A percentile compares a stretch with the other conserved stretches of the same genome.
Evolutionary conservation across 352 stramenopile genomes (phyloP).

Genomic region (Phytophthora sansomeana): DNA sequence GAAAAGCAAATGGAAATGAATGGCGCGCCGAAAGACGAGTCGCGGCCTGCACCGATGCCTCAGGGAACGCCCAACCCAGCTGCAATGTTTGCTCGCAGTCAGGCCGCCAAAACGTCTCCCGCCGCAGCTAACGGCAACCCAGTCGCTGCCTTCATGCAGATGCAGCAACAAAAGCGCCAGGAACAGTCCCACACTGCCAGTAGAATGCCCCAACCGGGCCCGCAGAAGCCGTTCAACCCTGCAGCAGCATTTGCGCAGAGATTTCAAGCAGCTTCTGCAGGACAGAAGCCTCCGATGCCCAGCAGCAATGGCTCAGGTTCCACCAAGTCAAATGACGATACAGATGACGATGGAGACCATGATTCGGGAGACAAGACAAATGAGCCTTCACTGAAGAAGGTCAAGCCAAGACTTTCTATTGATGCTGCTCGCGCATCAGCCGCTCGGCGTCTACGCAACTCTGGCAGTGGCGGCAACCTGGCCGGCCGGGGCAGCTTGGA

Average conservation of each 20-base stretch:
- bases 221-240: slow-evolving; percentile 52
- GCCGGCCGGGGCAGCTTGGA: slow-evolving; percentile 69
- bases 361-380: slow-evolving; percentile 33
- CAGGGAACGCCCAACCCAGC: slow-evolving; percentile 52
- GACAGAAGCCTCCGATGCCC: slow-evolving; percentile 52
- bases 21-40: slow-evolving; percentile 25
- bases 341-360: slow-evolving; percentile 51
- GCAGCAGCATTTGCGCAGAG: slow-evolving; percentile 67
- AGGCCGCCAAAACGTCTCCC: slow-evolving; percentile 39
- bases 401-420: slow-evolving; percentile 79
- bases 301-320: slow-evolving; percentile 32
- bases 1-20: slow-evolving; percentile 23
- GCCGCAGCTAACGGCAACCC: slow-evolving; percentile 39
- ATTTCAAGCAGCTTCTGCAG: slow-evolving; percentile 36
- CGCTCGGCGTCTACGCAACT: slow-evolving; percentile 71
- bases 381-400: slow-evolving; percentile 80
- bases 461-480: slow-evolving; percentile 55
- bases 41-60: slow-evolving; percentile 15
- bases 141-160: slow-evolving; percentile 63
- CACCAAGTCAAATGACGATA: slow-evolving; percentile 51
- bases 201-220: slow-evolving; percentile 25
- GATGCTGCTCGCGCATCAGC: slow-evolving; percentile 79
- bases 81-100: slow-evolving; percentile 64
- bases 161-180: slow-evolving; percentile 52
- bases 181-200: slow-evolving; percentile 16